Conservation (phyloP, 257 asterid species). For the Handroanthus guayacan region DNA sequence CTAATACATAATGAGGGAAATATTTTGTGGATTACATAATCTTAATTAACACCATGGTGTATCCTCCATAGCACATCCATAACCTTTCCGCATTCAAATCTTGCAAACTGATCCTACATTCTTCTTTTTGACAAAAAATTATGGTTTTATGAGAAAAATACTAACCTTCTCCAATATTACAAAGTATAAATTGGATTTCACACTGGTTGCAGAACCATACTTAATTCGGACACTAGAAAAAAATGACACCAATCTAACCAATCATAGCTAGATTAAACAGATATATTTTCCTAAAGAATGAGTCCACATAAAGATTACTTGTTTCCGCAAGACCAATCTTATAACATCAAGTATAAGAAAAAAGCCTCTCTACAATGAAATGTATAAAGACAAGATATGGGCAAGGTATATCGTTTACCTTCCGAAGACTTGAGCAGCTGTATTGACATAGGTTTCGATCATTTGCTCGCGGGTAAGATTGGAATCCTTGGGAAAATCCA, state of each 20-base stretch:
- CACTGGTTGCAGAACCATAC: neutral
- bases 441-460: conserved; percentile 73
- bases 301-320: neutral
- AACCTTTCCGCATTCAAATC: neutral
- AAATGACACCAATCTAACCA: no score
- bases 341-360: neutral
- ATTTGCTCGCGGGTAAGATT: conserved; percentile 62
- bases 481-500: conserved; percentile 74
- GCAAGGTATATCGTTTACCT: conserved; percentile 52
- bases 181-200: neutral
- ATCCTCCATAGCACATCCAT: neutral
- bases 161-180: neutral
- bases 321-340: neutral
- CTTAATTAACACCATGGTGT: neutral
- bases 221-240: neutral
- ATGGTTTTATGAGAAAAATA: neutral
- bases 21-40: neutral
- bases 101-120: neutral
- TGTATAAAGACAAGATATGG: neutral
- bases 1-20: neutral
- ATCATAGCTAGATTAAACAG: neutral
- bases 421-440: conserved; percentile 88
- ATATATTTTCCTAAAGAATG: neutral
- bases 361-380: neutral
- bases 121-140: neutral